Conservation (phyloP, 495 filamentous ascomycete species). For the Pyrenula massariospora region DNA sequence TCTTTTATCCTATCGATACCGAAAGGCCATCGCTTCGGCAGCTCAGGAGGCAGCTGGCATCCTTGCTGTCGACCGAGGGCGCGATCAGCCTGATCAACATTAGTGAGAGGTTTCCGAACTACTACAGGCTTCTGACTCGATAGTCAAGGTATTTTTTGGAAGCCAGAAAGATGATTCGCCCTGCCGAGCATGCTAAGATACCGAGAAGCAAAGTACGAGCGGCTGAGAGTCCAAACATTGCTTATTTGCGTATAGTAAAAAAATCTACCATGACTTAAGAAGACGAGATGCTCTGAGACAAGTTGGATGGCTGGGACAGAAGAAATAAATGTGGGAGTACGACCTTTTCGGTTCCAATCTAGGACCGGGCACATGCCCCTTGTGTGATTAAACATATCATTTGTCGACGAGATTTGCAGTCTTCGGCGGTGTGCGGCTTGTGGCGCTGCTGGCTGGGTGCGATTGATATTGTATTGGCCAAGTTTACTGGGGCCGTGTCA, state of each 20-base stretch:
- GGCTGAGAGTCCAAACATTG: neutral
- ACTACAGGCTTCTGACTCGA: neutral
- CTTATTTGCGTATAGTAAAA: neutral
- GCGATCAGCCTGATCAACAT: neutral
- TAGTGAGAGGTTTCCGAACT: neutral
- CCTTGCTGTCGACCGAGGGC: constrained; percentile 10
- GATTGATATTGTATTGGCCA: too few species aligned
- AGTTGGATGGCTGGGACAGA: neutral
- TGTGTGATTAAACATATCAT: too few species aligned
- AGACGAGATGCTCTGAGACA: neutral
- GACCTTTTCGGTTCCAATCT: neutral
- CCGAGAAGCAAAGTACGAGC: neutral
- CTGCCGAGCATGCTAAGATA: neutral
- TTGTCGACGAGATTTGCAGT: too few species aligned
- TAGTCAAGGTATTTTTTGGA: neutral
- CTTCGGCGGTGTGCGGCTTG: too few species aligned
- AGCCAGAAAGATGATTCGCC: neutral
- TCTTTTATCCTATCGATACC: constrained; percentile 26
- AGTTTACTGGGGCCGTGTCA: too few species aligned
- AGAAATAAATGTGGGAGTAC: neutral
- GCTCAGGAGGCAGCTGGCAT: constrained; percentile 20
- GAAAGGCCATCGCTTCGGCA: constrained; percentile 24
- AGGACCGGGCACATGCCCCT: too few species aligned
- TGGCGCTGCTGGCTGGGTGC: too few species aligned
- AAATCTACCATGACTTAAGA: neutral